phyloP scores from a whole-genome alignment of 2,329 filamentous ascomycete genomes.

The Trichoderma afroharzianum region DNA sequence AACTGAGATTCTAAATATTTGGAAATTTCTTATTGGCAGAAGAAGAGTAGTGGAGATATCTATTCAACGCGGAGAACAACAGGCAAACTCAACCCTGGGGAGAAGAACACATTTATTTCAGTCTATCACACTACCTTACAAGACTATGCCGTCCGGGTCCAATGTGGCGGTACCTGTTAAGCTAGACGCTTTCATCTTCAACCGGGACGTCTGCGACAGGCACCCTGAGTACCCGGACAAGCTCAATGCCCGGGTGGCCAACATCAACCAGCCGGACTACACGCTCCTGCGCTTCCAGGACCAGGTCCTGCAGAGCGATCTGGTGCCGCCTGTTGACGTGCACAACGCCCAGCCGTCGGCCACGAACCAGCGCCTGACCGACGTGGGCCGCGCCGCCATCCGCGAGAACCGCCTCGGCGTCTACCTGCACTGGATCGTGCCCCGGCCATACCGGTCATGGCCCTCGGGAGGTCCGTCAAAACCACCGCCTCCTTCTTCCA shows the following conservation, averaged over 20 bases:
- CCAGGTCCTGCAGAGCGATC: slow-evolving; percentile 33
- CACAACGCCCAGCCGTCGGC: slow-evolving; percentile 32
- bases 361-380: slow-evolving; percentile 34
- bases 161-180: background rate
- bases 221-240: too few relatives aligned
- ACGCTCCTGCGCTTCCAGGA: slow-evolving; percentile 36
- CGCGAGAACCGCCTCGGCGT: slow-evolving; percentile 29
- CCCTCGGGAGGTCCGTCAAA: slow-evolving; percentile 22
- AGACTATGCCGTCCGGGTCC: too few relatives aligned
- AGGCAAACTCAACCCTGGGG: too few relatives aligned
- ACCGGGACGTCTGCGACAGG: slow-evolving; percentile 28
- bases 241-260: too few relatives aligned
- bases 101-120: too few relatives aligned
- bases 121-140: too few relatives aligned
- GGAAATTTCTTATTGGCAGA: too few relatives aligned
- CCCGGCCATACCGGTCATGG: slow-evolving; percentile 36
- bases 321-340: slow-evolving; percentile 36
- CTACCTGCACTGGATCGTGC: slow-evolving; percentile 43
- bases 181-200: slow-evolving; percentile 31
- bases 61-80: too few relatives aligned
- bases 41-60: too few relatives aligned
- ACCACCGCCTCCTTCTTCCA: background rate
- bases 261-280: slow-evolving; percentile 39
- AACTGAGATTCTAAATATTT: too few relatives aligned
- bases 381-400: slow-evolving; percentile 31